Percentiles rank a stretch among this genome's conserved stretches.
Conservation (phyloP, 2,329 filamentous ascomycete genomes). For the Xylaria sp. region DNA sequence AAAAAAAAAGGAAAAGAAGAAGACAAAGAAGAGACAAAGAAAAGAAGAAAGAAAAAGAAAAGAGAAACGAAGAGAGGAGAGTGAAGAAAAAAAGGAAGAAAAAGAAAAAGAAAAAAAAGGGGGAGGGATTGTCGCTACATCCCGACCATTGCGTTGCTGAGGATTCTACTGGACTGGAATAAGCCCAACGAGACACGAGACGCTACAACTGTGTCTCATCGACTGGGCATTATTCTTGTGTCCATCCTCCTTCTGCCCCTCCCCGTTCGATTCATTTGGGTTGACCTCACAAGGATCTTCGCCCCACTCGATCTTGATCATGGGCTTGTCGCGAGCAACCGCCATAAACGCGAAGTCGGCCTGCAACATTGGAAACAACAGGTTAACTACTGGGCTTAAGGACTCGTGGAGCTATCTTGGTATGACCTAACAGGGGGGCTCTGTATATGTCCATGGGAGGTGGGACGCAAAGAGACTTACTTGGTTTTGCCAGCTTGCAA, state of each 20-base stretch:
- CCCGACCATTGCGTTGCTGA: no score
- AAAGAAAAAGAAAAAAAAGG: no score
- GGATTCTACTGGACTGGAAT: no score
- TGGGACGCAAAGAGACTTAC: background rate
- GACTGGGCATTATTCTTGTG: background rate
- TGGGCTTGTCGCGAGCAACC: constrained; percentile 6
- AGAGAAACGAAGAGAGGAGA: no score
- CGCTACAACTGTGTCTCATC: background rate
- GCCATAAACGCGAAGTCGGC: constrained; percentile 27
- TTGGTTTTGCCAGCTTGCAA: constrained; percentile 26
- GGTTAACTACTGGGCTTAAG: background rate
- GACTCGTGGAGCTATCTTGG: no score
- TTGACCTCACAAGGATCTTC: constrained; percentile 26
- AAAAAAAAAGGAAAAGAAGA: no score
- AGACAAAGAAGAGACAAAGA: no score
- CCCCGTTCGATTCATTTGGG: background rate
- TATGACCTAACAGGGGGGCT: background rate
- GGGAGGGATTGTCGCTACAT: no score
- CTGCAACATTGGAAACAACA: background rate
- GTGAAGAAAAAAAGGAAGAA: no score
- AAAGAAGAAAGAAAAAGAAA: no score
- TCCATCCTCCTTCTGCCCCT: background rate
- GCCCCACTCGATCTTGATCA: constrained; percentile 18
- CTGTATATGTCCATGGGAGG: background rate
- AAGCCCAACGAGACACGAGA: background rate